These are phyloP conservation scores for Knufia petricola DNA, from an alignment of 2,329 filamentous ascomycete species.

Conservation along the genomic window DNA sequence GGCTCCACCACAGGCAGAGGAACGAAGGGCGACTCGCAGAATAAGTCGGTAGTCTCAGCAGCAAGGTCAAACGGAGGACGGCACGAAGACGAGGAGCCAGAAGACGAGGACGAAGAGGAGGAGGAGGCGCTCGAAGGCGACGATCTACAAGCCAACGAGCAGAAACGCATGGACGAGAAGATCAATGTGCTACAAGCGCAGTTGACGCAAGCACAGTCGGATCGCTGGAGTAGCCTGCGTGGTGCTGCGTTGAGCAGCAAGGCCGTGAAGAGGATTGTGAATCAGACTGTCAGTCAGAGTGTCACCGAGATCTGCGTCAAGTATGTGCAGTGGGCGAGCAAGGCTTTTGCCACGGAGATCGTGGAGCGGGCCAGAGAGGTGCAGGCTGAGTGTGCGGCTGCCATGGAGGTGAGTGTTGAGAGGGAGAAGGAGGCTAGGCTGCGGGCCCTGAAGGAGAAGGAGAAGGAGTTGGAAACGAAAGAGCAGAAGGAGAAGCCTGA, in stretches of 20 bases:
- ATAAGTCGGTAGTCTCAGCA: conserved; percentile 14
- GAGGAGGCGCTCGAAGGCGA: conserved; percentile 18
- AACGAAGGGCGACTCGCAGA: background rate
- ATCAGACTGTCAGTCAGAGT: conserved; percentile 57
- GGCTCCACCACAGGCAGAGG: conserved; percentile 7
- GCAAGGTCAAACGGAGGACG: conserved; percentile 3
- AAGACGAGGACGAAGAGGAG: conserved; percentile 22
- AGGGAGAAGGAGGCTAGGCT: conserved; percentile 39
- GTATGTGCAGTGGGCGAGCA: conserved; percentile 55
- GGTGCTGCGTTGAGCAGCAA: conserved; percentile 35
- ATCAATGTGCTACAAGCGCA: conserved; percentile 13
- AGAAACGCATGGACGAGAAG: background rate
- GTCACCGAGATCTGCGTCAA: conserved; percentile 56
- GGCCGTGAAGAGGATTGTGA: conserved; percentile 48
- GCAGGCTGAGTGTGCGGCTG: conserved; percentile 44
- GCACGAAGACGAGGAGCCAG: conserved; percentile 22
- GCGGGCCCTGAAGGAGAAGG: background rate
- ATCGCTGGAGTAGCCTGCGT: conserved; percentile 19
- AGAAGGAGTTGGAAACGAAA: conserved; percentile 5
- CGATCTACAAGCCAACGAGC: conserved; percentile 9
- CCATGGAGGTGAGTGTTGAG: conserved; percentile 43
- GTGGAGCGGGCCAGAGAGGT: conserved; percentile 57
- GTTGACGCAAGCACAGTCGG: conserved; percentile 12
- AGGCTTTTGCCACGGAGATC: conserved; percentile 57
- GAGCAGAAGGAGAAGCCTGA: background rate